phyloP scores from a whole-genome alignment of 768 basidiomycete genomes.

The Pleurotus salmoneostramineus region DNA sequence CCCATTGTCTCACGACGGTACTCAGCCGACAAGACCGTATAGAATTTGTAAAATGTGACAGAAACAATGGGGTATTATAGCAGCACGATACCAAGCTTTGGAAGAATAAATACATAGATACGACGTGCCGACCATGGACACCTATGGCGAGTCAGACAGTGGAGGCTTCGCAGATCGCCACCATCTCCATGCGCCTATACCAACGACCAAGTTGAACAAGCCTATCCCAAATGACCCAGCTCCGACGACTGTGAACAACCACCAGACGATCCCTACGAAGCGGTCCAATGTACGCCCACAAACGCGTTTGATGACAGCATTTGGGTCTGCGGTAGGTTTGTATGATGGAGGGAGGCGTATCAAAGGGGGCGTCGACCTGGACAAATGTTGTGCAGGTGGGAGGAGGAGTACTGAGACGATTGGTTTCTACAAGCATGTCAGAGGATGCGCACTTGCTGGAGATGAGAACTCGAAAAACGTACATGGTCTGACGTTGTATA shows the following conservation, averaged over 20 bases:
- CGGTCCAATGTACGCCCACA: slow-evolving; percentile 68
- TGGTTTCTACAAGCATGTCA: slow-evolving; percentile 61
- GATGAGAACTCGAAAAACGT: slow-evolving; percentile 18
- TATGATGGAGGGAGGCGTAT: slow-evolving; percentile 50
- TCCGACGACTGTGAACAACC: slow-evolving; percentile 67
- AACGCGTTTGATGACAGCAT: slow-evolving; percentile 53
- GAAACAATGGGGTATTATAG: too few relatives aligned
- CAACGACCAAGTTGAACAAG: slow-evolving; percentile 67
- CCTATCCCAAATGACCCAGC: slow-evolving; percentile 73
- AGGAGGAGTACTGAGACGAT: slow-evolving; percentile 72
- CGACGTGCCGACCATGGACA: not conserved
- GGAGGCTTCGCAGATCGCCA: slow-evolving; percentile 32
- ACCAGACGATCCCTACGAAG: slow-evolving; percentile 77
- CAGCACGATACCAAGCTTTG: not conserved
- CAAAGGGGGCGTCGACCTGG: slow-evolving; percentile 30
- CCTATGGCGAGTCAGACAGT: not conserved
- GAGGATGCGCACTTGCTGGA: too few relatives aligned
- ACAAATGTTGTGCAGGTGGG: slow-evolving; percentile 32
- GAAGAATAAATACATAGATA: not conserved
- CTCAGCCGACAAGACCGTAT: not conserved
- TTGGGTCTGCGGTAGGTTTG: slow-evolving; percentile 49
- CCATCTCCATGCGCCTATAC: slow-evolving; percentile 63
- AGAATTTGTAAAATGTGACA: not conserved
- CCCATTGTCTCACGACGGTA: not conserved
- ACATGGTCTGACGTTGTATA: slow-evolving; percentile 92